Evolutionary conservation across 495 filamentous ascomycete species (phyloP).

Genomic region (Podospora pseudoanserina): DNA sequence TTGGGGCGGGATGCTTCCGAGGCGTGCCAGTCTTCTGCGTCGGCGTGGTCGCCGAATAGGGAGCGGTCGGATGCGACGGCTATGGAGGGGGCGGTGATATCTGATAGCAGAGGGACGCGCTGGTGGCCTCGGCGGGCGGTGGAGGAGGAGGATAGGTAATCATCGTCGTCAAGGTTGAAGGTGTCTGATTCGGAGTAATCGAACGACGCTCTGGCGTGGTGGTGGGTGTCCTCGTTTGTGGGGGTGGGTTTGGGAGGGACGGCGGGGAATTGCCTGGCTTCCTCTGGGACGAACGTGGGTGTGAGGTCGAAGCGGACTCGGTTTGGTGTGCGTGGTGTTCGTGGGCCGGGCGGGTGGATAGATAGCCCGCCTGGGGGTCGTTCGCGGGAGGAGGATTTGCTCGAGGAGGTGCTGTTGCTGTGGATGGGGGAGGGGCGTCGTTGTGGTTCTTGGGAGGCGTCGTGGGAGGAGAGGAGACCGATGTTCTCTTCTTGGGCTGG

Average conservation of each 20-base stretch:
- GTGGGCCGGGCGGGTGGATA: slow-evolving; percentile 29
- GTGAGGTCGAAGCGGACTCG: slow-evolving; percentile 85
- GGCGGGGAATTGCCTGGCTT: slow-evolving; percentile 15
- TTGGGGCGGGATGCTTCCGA: slow-evolving; percentile 47
- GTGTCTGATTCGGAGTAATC: slow-evolving; percentile 23
- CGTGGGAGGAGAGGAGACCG: slow-evolving; percentile 40
- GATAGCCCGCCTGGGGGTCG: neutral
- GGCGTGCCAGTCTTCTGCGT: slow-evolving; percentile 41
- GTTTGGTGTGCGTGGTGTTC: slow-evolving; percentile 73
- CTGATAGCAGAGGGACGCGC: slow-evolving; percentile 72
- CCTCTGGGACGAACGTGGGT: slow-evolving; percentile 39
- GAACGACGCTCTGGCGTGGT: slow-evolving; percentile 32
- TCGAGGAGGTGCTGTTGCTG: slow-evolving; percentile 17
- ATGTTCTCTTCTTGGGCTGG: slow-evolving; percentile 38
- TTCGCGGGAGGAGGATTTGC: neutral
- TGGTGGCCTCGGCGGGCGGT: slow-evolving; percentile 40
- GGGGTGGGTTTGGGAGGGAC: neutral
- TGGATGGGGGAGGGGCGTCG: slow-evolving; percentile 27
- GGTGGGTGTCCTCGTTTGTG: slow-evolving; percentile 33
- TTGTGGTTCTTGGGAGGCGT: slow-evolving; percentile 25
- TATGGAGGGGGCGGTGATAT: slow-evolving; percentile 85
- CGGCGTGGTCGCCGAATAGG: slow-evolving; percentile 39
- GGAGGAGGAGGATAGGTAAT: slow-evolving; percentile 8
- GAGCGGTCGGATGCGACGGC: slow-evolving; percentile 56
- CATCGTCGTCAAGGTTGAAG: slow-evolving; percentile 37